phyloP scores from a whole-genome alignment of 768 basidiomycete genomes.

The Saitozyma sp. region DNA sequence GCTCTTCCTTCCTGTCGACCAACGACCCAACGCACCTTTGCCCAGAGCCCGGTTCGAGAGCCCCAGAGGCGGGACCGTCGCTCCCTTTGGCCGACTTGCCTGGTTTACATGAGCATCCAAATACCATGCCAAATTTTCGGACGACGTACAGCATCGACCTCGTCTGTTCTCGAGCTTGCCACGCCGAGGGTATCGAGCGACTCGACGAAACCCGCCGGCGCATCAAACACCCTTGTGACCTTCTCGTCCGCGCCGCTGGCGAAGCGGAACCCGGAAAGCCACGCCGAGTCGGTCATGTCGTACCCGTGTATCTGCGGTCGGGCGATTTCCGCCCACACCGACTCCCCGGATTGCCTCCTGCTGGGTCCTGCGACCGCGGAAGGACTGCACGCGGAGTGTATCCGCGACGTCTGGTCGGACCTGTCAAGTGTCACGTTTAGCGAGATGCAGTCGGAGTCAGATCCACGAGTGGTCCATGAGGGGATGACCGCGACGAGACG shows the following conservation, averaged over 20 bases:
- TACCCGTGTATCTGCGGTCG: slow-evolving; percentile 98
- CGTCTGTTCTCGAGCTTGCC: neutral
- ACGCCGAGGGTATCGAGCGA: slow-evolving; percentile 60
- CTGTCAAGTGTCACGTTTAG: slow-evolving; percentile 53
- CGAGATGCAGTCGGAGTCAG: neutral
- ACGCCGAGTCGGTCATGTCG: slow-evolving; percentile 77
- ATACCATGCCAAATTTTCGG: neutral
- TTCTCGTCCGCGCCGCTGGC: slow-evolving; percentile 95
- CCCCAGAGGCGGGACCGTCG: slow-evolving; percentile 88
- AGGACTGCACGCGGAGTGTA: slow-evolving; percentile 67
- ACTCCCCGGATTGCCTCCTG: neutral
- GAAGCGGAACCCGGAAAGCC: slow-evolving; percentile 73
- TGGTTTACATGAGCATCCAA: neutral
- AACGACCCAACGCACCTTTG: slow-evolving; percentile 59
- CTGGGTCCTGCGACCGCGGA: neutral
- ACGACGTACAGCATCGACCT: neutral
- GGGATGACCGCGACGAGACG: neutral
- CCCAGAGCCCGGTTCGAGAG: slow-evolving; percentile 89
- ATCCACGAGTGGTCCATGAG: neutral
- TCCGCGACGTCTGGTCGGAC: slow-evolving; percentile 85
- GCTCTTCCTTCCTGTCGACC: neutral
- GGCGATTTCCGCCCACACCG: slow-evolving; percentile 63
- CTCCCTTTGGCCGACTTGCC: slow-evolving; percentile 56
- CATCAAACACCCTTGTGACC: slow-evolving; percentile 88
- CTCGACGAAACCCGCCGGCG: slow-evolving; percentile 75